Evolutionary conservation across 495 filamentous ascomycete species (phyloP).

Genomic region (Tuber microsphaerosporum): DNA sequence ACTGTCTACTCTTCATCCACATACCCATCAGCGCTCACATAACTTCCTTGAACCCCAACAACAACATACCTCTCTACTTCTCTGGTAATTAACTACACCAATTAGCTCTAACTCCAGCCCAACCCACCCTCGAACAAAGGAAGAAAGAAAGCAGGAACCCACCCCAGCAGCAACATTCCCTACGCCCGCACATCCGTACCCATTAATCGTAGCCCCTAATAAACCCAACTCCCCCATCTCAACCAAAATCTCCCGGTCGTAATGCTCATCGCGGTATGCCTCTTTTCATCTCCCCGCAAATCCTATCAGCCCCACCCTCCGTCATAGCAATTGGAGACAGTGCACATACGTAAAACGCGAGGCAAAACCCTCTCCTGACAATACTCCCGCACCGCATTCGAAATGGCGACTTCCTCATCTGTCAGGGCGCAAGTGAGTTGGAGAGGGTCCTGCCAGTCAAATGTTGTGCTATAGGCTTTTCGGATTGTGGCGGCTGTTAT

Average conservation of each 20-base stretch:
- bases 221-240: slow-evolving; percentile 97
- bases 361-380: slow-evolving; percentile 84
- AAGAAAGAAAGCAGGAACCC: slow-evolving; percentile 5
- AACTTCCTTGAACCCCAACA: background rate
- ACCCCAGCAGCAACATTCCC: slow-evolving; percentile 78
- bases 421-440: slow-evolving; percentile 64
- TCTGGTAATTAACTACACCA: slow-evolving; percentile 65
- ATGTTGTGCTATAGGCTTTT: slow-evolving; percentile 42
- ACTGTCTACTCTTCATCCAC: slow-evolving; percentile 62
- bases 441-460: slow-evolving; percentile 92
- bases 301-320: background rate
- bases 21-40: background rate
- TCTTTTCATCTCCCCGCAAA: slow-evolving; percentile 49
- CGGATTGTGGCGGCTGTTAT: slow-evolving; percentile 8
- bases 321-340: slow-evolving; percentile 1
- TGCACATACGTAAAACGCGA: slow-evolving; percentile 69
- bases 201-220: slow-evolving; percentile 81
- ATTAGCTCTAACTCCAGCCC: slow-evolving; percentile 6
- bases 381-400: slow-evolving; percentile 81
- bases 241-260: slow-evolving; percentile 75
- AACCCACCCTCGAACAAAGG: background rate
- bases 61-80: slow-evolving; percentile 63
- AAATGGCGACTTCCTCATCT: slow-evolving; percentile 81
- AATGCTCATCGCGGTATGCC: slow-evolving; percentile 89
- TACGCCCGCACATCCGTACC: slow-evolving; percentile 90